Evolutionary conservation across 345 rosid genomes (phyloP).

Genomic region (Raphanus raphanistrum): DNA sequence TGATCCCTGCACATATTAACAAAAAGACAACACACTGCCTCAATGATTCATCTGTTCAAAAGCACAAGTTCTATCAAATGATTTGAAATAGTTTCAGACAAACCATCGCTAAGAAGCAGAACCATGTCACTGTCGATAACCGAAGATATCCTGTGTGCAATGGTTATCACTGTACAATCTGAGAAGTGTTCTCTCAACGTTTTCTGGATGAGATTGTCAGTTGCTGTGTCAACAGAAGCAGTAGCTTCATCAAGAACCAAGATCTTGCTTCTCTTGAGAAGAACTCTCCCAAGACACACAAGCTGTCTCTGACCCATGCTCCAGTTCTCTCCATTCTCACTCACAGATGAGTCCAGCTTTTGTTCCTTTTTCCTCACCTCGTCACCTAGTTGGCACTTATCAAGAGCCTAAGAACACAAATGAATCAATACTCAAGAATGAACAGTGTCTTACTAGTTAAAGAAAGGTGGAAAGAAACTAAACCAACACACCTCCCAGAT

Average conservation of each 20-base stretch:
- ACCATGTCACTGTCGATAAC: conserved; percentile 83
- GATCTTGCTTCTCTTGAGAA: conserved; percentile 74
- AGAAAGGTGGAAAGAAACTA: background rate
- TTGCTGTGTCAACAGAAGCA: conserved; percentile 84
- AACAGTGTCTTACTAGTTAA: background rate
- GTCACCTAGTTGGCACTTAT: conserved; percentile 92
- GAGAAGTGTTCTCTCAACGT: conserved; percentile 66
- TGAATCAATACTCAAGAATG: background rate
- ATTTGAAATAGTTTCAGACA: conserved; percentile 27
- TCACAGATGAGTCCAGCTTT: conserved; percentile 72
- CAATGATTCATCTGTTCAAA: conserved; percentile 7
- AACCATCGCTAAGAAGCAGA: conserved; percentile 69
- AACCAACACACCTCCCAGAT: conserved; percentile 77
- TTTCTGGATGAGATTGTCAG: conserved; percentile 76
- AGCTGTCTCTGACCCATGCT: conserved; percentile 94
- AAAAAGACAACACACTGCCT: background rate
- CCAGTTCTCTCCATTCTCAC: conserved; percentile 93
- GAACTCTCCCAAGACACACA: conserved; percentile 77
- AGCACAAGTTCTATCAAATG: background rate
- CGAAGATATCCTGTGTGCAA: conserved; percentile 85
- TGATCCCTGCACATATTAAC: conserved; percentile 47
- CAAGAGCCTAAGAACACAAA: conserved; percentile 60
- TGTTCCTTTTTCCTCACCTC: conserved; percentile 78
- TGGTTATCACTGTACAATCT: conserved; percentile 69
- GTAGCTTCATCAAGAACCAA: conserved; percentile 91